These are phyloP conservation scores for Eucommia ulmoides DNA, from an alignment of 257 asterid genomes.

Conservation along the genomic window DNA sequence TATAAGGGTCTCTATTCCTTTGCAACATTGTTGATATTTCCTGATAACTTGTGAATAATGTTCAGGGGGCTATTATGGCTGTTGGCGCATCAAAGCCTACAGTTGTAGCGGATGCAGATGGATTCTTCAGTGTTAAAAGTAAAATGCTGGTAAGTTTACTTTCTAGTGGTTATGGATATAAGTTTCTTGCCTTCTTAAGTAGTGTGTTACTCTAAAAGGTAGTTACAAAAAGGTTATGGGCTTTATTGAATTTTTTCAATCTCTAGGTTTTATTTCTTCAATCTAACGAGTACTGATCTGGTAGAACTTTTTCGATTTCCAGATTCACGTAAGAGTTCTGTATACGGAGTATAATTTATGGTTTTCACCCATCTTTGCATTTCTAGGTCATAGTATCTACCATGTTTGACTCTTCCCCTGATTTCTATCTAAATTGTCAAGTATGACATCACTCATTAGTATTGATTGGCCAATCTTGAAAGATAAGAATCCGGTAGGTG, in stretches of 20 bases:
- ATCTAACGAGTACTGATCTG: background rate
- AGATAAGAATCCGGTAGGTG: too few species aligned
- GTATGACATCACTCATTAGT: too few species aligned
- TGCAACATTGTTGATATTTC: too few species aligned
- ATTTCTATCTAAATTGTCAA: too few species aligned
- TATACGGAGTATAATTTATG: background rate
- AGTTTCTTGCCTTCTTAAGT: background rate
- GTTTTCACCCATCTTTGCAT: background rate
- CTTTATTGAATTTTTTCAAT: background rate
- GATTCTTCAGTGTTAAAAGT: conserved; percentile 60
- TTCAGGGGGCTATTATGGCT: conserved; percentile 94
- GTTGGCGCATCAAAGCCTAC: conserved; percentile 88
- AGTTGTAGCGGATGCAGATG: conserved; percentile 53
- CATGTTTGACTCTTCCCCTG: too few species aligned
- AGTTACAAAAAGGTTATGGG: background rate
- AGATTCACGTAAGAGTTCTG: background rate
- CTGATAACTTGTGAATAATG: conserved; percentile 11
- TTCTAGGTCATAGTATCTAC: background rate
- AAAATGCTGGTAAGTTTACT: conserved; percentile 65
- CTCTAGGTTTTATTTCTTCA: background rate
- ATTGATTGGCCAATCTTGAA: too few species aligned
- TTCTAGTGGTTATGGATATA: background rate
- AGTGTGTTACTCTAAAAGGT: background rate
- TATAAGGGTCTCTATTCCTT: background rate
- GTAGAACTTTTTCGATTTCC: background rate